Percentiles rank a stretch among this genome's conserved stretches.
Conservation (phyloP, 2,329 filamentous ascomycete genomes). For the Claviceps digitariae region DNA sequence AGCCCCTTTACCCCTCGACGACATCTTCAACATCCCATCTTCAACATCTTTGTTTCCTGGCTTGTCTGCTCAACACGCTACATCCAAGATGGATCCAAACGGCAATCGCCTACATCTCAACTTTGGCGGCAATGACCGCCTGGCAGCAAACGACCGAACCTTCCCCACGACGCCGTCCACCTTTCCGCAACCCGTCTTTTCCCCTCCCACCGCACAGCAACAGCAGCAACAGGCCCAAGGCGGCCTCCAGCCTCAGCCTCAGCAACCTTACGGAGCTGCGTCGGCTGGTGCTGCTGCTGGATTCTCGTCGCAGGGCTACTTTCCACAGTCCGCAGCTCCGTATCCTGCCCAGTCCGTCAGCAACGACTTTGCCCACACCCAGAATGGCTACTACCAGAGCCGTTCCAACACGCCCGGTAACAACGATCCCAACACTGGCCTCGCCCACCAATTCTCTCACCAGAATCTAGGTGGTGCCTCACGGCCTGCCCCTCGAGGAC, state of each 20-base stretch:
- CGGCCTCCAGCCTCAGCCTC: slow-evolving; percentile 16
- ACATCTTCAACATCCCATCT: background rate
- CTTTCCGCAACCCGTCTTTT: slow-evolving; percentile 32
- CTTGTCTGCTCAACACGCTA: background rate
- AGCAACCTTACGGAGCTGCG: slow-evolving; percentile 30
- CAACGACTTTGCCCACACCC: slow-evolving; percentile 34
- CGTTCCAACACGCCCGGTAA: slow-evolving; percentile 45
- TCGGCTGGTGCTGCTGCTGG: slow-evolving; percentile 23
- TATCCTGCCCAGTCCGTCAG: slow-evolving; percentile 25
- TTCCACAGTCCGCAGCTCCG: slow-evolving; percentile 43
- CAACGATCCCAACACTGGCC: slow-evolving; percentile 77
- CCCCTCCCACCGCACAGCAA: slow-evolving; percentile 14
- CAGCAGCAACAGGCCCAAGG: slow-evolving; percentile 30
- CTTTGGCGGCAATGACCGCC: slow-evolving; percentile 52
- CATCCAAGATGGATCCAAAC: slow-evolving; percentile 32
- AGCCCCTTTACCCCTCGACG: no score
- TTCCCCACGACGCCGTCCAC: slow-evolving; percentile 89
- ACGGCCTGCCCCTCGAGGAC: slow-evolving; percentile 42
- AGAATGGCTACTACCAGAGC: slow-evolving; percentile 32
- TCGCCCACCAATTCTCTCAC: slow-evolving; percentile 93
- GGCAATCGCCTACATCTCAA: slow-evolving; percentile 54
- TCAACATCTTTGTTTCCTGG: no score
- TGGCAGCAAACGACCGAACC: slow-evolving; percentile 47
- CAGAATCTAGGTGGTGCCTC: slow-evolving; percentile 74
- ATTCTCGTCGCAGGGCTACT: slow-evolving; percentile 39